These are phyloP conservation scores for Phytophthora nicotianae DNA, from an alignment of 352 stramenopile genomes.

Conservation along the genomic window DNA sequence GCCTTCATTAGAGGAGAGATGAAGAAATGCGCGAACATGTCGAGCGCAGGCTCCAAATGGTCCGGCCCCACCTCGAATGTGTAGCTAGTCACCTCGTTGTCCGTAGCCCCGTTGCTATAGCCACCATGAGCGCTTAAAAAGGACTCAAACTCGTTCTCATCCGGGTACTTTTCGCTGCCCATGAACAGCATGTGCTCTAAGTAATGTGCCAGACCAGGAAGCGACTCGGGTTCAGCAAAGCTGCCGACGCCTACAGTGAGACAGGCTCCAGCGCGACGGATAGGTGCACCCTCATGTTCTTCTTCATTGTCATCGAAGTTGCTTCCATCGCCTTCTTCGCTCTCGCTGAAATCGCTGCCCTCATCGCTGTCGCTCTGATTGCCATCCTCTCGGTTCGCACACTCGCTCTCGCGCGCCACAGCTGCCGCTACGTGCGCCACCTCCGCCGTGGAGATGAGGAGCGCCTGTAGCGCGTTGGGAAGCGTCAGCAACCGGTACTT, in stretches of 20 bases:
- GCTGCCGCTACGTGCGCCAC: conserved; percentile 42
- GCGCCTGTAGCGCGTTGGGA: conserved; percentile 69
- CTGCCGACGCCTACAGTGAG: conserved; percentile 74
- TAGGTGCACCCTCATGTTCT: conserved; percentile 26
- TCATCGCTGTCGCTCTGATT: conserved; percentile 9
- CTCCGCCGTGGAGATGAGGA: conserved; percentile 74
- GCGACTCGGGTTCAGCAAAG: conserved; percentile 69
- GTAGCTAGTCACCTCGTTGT: conserved; percentile 93
- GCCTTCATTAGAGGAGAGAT: conserved; percentile 86
- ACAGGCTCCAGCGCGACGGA: conserved; percentile 59
- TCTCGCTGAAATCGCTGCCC: conserved; percentile 38
- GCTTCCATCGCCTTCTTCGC: conserved; percentile 35
- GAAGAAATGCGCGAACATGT: conserved; percentile 97
- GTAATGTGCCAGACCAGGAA: conserved; percentile 90
- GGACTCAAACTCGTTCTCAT: conserved; percentile 93
- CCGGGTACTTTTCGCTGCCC: conserved; percentile 91
- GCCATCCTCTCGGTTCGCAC: conserved; percentile 26
- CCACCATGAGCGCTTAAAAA: conserved; percentile 91
- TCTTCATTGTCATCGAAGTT: conserved; percentile 51
- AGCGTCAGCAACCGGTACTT: conserved; percentile 86
- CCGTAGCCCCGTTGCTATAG: conserved; percentile 92
- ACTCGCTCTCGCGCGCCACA: conserved; percentile 37
- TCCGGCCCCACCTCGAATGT: conserved; percentile 91
- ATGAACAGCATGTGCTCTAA: conserved; percentile 98
- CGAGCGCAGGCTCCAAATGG: conserved; percentile 69